phyloP scores from a whole-genome alignment of 148 eudicot species.

The Rhododendron mucronatum region DNA sequence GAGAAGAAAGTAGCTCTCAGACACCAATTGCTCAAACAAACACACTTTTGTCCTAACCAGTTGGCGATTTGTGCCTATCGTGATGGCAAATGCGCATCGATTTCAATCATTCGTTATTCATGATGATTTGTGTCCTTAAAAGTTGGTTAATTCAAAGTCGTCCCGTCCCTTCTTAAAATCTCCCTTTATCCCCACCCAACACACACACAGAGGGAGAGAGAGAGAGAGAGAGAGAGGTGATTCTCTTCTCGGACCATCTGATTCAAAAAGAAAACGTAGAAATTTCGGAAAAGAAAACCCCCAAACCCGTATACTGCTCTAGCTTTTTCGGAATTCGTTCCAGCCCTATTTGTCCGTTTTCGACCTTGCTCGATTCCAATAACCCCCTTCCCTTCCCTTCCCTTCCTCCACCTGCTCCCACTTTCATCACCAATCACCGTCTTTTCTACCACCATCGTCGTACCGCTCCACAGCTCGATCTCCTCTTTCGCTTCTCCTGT shows the following conservation, averaged over 20 bases:
- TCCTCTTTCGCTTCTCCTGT: background rate
- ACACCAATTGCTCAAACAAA: too few relatives aligned
- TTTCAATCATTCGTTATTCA: background rate
- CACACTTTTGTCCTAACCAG: background rate
- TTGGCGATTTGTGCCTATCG: background rate
- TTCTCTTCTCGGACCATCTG: background rate
- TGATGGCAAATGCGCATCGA: background rate
- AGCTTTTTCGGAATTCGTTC: background rate
- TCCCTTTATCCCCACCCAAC: background rate
- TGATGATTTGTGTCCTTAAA: background rate
- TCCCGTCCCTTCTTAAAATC: background rate
- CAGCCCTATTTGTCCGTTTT: background rate
- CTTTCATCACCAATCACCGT: background rate
- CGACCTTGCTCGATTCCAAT: background rate
- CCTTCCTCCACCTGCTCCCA: background rate
- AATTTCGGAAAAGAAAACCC: background rate
- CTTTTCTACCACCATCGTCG: background rate
- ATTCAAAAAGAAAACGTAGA: background rate
- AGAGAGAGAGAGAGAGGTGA: background rate
- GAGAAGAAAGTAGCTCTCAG: too few relatives aligned
- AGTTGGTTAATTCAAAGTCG: background rate
- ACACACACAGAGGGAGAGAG: too few relatives aligned
- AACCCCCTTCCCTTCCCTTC: background rate
- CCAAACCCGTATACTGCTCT: background rate
- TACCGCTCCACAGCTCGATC: background rate